Conservation (phyloP, 2,329 filamentous ascomycete species). For the Didymella glomerata region DNA sequence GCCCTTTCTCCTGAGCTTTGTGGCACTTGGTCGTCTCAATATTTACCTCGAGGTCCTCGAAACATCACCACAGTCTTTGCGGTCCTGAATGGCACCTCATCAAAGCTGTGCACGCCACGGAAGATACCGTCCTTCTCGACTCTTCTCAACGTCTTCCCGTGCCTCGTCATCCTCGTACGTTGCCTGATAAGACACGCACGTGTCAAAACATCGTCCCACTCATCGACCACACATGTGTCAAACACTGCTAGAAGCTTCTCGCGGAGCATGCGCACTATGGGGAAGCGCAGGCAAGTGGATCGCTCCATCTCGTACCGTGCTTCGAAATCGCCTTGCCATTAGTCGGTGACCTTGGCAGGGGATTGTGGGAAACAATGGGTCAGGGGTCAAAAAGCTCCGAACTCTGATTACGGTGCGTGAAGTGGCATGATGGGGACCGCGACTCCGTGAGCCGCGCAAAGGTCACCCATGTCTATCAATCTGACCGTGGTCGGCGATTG, state of each 20-base stretch:
- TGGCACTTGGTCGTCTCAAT: constrained; percentile 1
- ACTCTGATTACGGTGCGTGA: constrained; percentile 3
- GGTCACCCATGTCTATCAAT: neutral
- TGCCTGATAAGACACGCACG: neutral
- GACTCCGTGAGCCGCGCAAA: neutral
- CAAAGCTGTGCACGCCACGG: neutral
- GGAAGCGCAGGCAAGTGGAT: constrained; percentile 14
- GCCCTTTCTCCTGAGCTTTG: neutral
- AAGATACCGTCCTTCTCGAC: neutral
- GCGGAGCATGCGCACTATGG: constrained; percentile 2
- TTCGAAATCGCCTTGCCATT: neutral
- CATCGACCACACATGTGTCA: neutral
- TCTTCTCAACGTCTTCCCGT: neutral
- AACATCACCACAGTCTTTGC: neutral
- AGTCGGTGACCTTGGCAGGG: constrained; percentile 6
- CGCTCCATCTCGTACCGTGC: neutral
- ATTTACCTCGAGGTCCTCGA: neutral
- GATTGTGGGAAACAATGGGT: constrained; percentile 2
- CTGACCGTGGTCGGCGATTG: neutral
- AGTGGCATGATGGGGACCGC: neutral
- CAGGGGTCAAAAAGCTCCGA: constrained; percentile 14
- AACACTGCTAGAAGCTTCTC: neutral
- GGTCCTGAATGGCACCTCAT: neutral
- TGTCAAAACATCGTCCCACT: constrained; percentile 3
- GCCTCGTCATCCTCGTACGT: constrained; percentile 14